Evolutionary conservation across 225 moss, liverwort and hornwort genomes (phyloP).

Genomic region (Thuidium tamariscinum): DNA sequence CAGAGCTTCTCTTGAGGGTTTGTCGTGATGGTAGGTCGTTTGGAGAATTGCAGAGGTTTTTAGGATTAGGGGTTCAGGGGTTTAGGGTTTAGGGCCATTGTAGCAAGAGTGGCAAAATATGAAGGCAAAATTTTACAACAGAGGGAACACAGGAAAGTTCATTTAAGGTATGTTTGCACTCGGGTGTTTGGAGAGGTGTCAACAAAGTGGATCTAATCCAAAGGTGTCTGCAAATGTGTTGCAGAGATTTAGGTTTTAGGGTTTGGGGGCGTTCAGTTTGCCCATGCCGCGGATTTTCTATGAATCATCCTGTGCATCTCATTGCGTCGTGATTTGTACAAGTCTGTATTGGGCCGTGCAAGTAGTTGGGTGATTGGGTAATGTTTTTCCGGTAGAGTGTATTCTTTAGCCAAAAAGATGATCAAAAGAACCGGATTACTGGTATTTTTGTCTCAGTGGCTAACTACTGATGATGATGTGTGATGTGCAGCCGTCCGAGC

Average conservation of each 20-base stretch:
- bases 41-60: background rate
- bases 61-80: background rate
- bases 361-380: background rate
- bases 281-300: background rate
- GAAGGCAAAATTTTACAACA: too few relatives aligned
- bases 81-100: too few relatives aligned
- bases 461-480: background rate
- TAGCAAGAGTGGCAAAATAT: too few relatives aligned
- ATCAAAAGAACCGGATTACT: background rate
- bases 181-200: background rate
- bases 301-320: background rate
- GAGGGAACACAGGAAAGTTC: too few relatives aligned
- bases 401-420: background rate
- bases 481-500: constrained; percentile 43
- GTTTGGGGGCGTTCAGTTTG: background rate
- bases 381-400: background rate
- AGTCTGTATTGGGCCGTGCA: background rate
- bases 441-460: background rate
- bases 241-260: background rate
- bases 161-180: too few relatives aligned
- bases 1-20: background rate
- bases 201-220: background rate
- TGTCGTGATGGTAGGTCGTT: background rate
- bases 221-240: too few relatives aligned
- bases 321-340: background rate